Evolutionary conservation across 2,329 filamentous ascomycete species (phyloP).

Genomic region (Talaromyces pinophilus): DNA sequence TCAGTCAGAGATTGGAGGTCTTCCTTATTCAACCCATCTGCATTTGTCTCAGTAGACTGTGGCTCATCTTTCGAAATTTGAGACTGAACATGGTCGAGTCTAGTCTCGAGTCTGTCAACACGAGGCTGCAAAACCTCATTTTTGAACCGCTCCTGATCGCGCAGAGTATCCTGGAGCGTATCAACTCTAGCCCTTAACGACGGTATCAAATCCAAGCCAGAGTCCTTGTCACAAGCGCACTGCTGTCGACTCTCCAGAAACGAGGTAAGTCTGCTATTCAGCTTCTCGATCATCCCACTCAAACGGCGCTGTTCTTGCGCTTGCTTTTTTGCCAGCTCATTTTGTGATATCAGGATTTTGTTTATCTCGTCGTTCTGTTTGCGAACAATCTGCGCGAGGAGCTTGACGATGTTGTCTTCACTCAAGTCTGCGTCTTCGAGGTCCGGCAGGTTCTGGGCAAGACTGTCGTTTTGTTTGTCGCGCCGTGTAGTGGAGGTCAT

Average conservation of each 20-base stretch:
- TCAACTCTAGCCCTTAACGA: slow-evolving; percentile 1
- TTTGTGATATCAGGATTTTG: slow-evolving; percentile 1
- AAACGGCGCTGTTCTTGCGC: slow-evolving; percentile 9
- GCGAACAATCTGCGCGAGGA: slow-evolving; percentile 15
- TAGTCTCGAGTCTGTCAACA: neutral
- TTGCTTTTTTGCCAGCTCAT: slow-evolving; percentile 4
- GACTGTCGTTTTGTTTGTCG: slow-evolving; percentile 2
- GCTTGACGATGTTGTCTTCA: slow-evolving; percentile 19
- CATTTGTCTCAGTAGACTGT: neutral
- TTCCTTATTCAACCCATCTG: neutral
- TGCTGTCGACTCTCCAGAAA: slow-evolving; percentile 1
- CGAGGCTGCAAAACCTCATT: neutral
- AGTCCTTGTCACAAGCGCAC: neutral
- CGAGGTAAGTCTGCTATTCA: neutral
- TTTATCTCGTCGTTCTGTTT: slow-evolving; percentile 22
- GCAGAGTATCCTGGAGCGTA: neutral
- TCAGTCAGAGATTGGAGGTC: slow-evolving; percentile 14
- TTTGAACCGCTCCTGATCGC: neutral
- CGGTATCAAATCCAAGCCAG: neutral
- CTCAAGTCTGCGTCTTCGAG: slow-evolving; percentile 5
- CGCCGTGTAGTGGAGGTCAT: neutral
- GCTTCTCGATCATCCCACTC: slow-evolving; percentile 9
- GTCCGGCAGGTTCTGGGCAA: neutral
- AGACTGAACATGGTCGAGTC: neutral
- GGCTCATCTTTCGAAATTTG: neutral